Conservation (phyloP, 805 yeast genomes). For the Lipomyces starkeyi region DNA sequence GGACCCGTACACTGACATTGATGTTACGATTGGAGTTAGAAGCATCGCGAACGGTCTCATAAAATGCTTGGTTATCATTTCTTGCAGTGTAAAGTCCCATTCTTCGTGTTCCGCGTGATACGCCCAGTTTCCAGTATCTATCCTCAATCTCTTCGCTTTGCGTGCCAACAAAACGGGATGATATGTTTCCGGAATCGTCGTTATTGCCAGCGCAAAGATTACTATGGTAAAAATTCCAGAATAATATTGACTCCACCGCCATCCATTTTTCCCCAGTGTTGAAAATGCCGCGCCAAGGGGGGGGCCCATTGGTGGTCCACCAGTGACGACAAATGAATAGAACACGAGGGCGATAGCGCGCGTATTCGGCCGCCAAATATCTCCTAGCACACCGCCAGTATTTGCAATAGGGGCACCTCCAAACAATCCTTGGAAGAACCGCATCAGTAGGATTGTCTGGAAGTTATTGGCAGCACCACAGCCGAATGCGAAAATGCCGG, state of each 20-base stretch:
- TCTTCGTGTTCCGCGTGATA: slow-evolving; percentile 95
- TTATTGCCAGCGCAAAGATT: slow-evolving; percentile 49
- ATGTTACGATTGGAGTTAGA: slow-evolving; percentile 54
- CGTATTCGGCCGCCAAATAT: slow-evolving; percentile 55
- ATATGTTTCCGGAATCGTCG: slow-evolving; percentile 47
- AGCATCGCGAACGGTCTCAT: slow-evolving; percentile 81
- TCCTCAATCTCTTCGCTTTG: slow-evolving; percentile 71
- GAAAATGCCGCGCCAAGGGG: slow-evolving; percentile 56
- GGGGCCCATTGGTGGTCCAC: slow-evolving; percentile 55
- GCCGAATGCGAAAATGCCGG: slow-evolving; percentile 55
- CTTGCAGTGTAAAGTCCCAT: slow-evolving; percentile 68
- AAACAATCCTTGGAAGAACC: slow-evolving; percentile 65
- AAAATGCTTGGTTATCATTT: slow-evolving; percentile 73
- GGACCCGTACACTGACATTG: slow-evolving; percentile 51
- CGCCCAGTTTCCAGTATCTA: slow-evolving; percentile 78
- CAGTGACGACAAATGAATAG: slow-evolving; percentile 56
- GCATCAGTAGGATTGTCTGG: slow-evolving; percentile 57
- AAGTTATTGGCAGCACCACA: slow-evolving; percentile 58
- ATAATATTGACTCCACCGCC: slow-evolving; percentile 67
- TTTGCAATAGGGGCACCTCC: slow-evolving; percentile 67
- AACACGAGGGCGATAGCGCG: slow-evolving; percentile 62
- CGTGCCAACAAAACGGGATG: slow-evolving; percentile 58
- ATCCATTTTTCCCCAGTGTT: slow-evolving; percentile 52
- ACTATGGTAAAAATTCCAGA: slow-evolving; percentile 53
- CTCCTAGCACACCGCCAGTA: slow-evolving; percentile 65